These are phyloP conservation scores for Pythium apleroticum DNA, from an alignment of 352 stramenopile genomes.

Conservation along the genomic window DNA sequence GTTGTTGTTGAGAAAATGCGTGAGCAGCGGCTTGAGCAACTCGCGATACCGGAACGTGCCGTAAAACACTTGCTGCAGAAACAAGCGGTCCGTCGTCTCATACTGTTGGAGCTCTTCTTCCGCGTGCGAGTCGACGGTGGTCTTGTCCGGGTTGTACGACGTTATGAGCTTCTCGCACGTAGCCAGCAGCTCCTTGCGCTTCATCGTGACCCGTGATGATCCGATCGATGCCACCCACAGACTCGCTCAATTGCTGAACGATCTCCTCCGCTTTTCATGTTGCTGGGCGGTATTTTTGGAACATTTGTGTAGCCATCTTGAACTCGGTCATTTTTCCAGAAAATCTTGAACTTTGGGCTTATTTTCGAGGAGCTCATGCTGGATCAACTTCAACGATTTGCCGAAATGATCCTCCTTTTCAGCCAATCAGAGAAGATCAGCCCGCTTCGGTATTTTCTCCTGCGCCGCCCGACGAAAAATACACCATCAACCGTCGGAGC, in stretches of 20 bases:
- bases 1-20: constrained; percentile 84
- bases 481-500: constrained; percentile 6
- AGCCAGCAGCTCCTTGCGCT: constrained; percentile 72
- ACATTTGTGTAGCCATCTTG: constrained; percentile 21
- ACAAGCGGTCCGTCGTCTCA: constrained; percentile 51
- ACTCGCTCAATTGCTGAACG: not conserved
- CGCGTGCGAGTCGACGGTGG: constrained; percentile 75
- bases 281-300: constrained; percentile 22
- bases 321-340: not conserved
- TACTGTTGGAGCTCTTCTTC: constrained; percentile 52
- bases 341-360: not conserved
- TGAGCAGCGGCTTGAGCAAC: constrained; percentile 69
- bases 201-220: constrained; percentile 43
- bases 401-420: not conserved
- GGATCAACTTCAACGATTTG: constrained; percentile 11
- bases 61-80: constrained; percentile 90
- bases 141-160: constrained; percentile 73
- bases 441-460: constrained; percentile 4
- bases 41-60: constrained; percentile 89
- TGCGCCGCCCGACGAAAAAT: not conserved
- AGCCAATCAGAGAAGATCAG: not conserved
- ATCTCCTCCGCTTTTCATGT: not conserved
- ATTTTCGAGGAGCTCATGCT: no score
- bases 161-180: constrained; percentile 72
- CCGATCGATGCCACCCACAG: not conserved